Evolutionary conservation across 176 grass and related monocot genomes (phyloP).

Genomic region (Lolium rigidum): DNA sequence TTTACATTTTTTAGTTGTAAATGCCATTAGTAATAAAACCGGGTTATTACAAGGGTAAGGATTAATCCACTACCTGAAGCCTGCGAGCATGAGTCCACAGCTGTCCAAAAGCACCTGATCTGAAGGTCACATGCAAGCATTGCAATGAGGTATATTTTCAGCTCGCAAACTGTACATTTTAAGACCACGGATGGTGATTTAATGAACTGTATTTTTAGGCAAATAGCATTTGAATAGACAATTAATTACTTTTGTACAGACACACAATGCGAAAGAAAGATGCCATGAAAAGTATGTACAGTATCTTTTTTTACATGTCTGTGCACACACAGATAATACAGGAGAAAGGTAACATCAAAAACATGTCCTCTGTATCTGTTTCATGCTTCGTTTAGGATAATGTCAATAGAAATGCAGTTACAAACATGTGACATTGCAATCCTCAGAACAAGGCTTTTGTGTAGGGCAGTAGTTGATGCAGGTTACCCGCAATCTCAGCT

Average conservation of each 20-base stretch:
- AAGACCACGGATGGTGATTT: background rate
- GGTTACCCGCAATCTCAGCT: background rate
- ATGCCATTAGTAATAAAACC: background rate
- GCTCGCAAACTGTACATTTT: slow-evolving; percentile 32
- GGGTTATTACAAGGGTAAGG: background rate
- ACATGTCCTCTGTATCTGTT: background rate
- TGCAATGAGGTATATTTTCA: slow-evolving; percentile 55
- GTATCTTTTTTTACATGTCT: background rate
- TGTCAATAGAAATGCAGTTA: background rate
- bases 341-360: background rate
- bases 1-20: background rate
- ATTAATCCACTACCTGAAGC: slow-evolving; percentile 51
- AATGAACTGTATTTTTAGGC: background rate
- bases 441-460: background rate
- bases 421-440: background rate
- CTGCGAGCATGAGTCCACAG: slow-evolving; percentile 7
- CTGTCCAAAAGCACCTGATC: slow-evolving; percentile 12
- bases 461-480: background rate
- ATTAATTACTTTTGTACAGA: slow-evolving; percentile 41
- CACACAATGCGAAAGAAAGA: background rate
- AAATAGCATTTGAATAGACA: background rate
- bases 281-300: background rate
- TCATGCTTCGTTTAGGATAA: background rate
- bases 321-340: background rate
- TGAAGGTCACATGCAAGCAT: slow-evolving; percentile 50